Conservation (phyloP, 2,329 filamentous ascomycete genomes). For the Fusarium longipes region DNA sequence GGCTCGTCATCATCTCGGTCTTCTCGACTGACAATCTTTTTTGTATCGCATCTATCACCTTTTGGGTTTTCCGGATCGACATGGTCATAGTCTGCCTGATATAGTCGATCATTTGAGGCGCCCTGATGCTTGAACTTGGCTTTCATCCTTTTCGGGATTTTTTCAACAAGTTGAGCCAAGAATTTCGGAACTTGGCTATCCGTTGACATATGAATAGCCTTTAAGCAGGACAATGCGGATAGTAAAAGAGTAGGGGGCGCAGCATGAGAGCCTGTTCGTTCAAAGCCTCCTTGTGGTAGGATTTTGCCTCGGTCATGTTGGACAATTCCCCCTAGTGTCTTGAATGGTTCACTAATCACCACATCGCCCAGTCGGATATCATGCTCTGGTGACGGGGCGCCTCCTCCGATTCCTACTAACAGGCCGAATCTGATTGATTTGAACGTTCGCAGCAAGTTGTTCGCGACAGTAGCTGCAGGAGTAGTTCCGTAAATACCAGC, state of each 20-base stretch:
- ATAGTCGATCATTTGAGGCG: accelerated
- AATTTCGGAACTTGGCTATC: background rate
- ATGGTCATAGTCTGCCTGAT: background rate
- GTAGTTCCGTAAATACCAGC: accelerated
- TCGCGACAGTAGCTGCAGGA: background rate
- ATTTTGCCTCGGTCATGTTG: background rate
- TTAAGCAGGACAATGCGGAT: background rate
- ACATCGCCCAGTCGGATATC: background rate
- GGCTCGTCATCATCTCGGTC: background rate
- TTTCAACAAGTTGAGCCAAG: background rate
- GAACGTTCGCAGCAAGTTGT: background rate
- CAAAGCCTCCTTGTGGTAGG: accelerated
- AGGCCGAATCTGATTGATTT: background rate
- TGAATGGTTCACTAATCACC: background rate
- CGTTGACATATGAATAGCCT: background rate
- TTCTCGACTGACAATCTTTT: background rate
- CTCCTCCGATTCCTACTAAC: background rate
- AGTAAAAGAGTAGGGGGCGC: background rate
- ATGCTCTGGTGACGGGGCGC: accelerated
- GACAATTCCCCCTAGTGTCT: background rate
- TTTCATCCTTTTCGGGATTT: no score
- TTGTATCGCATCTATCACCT: background rate
- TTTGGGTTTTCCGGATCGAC: background rate
- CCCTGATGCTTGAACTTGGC: background rate
- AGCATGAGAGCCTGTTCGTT: background rate